Conservation (phyloP, 208 protist species). For the Crithidia mellificae region DNA sequence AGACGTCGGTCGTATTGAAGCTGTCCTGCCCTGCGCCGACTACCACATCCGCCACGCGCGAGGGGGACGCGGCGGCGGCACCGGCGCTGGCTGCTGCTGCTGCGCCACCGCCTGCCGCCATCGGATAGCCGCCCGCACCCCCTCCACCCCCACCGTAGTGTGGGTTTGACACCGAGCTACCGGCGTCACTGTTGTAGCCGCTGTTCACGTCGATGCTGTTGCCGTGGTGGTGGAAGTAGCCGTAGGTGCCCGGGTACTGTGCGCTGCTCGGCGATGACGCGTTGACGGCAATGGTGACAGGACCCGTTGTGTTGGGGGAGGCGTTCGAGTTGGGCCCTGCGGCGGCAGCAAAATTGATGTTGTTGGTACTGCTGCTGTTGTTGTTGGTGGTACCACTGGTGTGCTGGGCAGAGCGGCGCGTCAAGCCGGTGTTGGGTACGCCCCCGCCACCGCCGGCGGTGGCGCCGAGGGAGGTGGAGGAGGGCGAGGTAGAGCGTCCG, state of each 20-base stretch:
- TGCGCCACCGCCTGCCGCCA: background rate
- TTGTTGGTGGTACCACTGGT: background rate
- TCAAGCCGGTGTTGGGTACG: slow-evolving; percentile 29
- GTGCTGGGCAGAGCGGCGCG: slow-evolving; percentile 31
- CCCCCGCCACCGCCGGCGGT: background rate
- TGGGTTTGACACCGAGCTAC: slow-evolving; percentile 30
- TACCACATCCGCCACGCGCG: background rate
- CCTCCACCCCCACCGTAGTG: slow-evolving; percentile 7
- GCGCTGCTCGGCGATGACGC: background rate
- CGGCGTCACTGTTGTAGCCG: slow-evolving; percentile 49
- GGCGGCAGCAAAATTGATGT: background rate
- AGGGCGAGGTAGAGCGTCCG: background rate
- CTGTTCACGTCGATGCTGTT: slow-evolving; percentile 46
- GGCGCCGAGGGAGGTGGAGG: slow-evolving; percentile 5
- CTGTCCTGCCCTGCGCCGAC: background rate
- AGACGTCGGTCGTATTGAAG: background rate
- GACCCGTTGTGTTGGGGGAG: slow-evolving; percentile 4
- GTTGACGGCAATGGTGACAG: slow-evolving; percentile 10
- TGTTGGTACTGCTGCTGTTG: background rate
- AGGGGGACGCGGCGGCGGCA: background rate
- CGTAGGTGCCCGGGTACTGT: slow-evolving; percentile 32
- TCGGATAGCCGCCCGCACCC: slow-evolving; percentile 10
- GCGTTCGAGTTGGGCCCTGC: slow-evolving; percentile 1
- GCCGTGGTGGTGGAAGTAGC: slow-evolving; percentile 49
- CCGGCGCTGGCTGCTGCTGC: background rate